Evolutionary conservation across 2,329 filamentous ascomycete species (phyloP), one percentile per base, ranked within the genome.

Genomic region (Colletotrichum horii): DNA sequence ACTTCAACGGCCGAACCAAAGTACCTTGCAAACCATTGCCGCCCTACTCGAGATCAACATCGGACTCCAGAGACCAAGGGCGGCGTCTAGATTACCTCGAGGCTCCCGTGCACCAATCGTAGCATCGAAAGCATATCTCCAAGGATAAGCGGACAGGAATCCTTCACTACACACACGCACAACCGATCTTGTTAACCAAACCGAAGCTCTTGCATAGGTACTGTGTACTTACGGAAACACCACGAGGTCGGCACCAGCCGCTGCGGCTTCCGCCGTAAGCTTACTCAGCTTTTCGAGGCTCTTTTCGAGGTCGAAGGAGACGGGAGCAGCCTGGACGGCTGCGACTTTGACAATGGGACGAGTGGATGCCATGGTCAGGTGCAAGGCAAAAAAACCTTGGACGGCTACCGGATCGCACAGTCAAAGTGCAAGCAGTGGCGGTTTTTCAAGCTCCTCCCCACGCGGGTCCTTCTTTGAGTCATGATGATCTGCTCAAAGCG

Each of bases 61-160:
- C 19, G 4, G 8, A 12, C 8, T 26, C 8, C 22, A 16, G 9
- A 32, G 14, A 24, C n/a, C 15, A 12, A 65, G 8, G 12, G 3
- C 11, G n/a, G 12, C 43, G 24, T 34, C 12, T 14, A 19, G 19
- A 15, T 68, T 78, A 85, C 84, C 84, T 78, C 84, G 81, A 8
- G 81, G 82, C 76, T 86, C 85, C 28, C 85, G 81, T 7, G 83
- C 81, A 36, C 85, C 84, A 77, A 87, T 82, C 6, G 85, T 86
- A n/a, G 83, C 80, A 80, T 86, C 85, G 71, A 86, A 86, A 15
- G 83, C 81, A 77, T 86, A 87, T 34, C 84, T 78, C 85, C 85
- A 87, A 24, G 84, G 85, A 72, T 86, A 86, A 16, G 85, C 85
- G 12, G 85, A 85, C 28, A 86, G 77, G 72, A 86, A 86, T 1